Evolutionary conservation across 345 rosid genomes (phyloP).

Genomic region (Salix brachista): DNA sequence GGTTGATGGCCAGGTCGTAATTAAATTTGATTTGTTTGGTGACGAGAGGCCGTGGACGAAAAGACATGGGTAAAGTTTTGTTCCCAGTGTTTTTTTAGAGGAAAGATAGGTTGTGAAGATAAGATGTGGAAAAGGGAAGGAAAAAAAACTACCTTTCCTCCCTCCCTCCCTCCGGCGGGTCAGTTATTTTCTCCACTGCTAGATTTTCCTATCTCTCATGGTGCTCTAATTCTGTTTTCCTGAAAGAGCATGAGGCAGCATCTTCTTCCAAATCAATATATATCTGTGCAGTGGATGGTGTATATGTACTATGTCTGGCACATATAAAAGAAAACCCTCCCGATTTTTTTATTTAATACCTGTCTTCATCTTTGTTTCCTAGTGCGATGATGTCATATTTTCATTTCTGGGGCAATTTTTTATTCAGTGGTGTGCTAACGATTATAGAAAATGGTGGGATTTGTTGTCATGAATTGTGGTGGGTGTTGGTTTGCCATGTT

Average conservation of each 20-base stretch:
- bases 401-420: background rate
- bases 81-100: constrained; percentile 9
- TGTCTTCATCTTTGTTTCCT: background rate
- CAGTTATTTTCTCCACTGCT: background rate
- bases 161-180: background rate
- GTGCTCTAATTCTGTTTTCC: constrained; percentile 11
- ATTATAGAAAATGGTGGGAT: background rate
- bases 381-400: background rate
- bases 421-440: background rate
- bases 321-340: constrained; percentile 21
- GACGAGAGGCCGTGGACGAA: constrained; percentile 10
- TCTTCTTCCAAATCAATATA: constrained; percentile 10
- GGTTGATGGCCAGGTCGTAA: constrained; percentile 23
- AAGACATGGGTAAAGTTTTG: background rate
- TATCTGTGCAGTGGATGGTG: constrained; percentile 28
- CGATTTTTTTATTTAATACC: constrained; percentile 9
- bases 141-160: background rate
- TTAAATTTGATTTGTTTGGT: constrained; percentile 28
- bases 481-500: background rate
- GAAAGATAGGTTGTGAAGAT: background rate
- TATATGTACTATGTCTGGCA: constrained; percentile 26
- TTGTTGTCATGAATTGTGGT: background rate
- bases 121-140: background rate
- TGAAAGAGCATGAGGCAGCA: constrained; percentile 9
- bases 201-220: constrained; percentile 7